Percentiles rank a stretch among this genome's conserved stretches.
These are phyloP conservation scores for Blastobotrys persicus DNA, from an alignment of 1,139 yeast genomes.

Conservation along the genomic window DNA sequence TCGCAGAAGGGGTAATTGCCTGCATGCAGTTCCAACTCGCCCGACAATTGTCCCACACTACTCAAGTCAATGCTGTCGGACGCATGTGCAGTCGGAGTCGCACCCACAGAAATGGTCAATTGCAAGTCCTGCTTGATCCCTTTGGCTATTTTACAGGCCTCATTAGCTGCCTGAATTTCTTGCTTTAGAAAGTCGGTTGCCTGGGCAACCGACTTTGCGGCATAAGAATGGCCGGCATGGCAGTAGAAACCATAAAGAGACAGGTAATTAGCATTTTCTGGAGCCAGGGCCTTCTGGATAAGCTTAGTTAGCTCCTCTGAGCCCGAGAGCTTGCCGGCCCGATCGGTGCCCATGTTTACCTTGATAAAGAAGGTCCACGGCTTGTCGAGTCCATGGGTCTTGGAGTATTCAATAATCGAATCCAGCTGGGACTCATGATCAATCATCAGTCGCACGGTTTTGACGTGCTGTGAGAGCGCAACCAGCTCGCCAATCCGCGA, in stretches of 20 bases:
- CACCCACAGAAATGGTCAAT: constrained; percentile 62
- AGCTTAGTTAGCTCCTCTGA: constrained; percentile 33
- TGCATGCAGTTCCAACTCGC: constrained; percentile 65
- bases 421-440: constrained; percentile 60
- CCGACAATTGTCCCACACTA: constrained; percentile 35
- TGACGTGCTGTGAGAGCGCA: constrained; percentile 36
- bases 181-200: constrained; percentile 51
- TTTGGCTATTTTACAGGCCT: constrained; percentile 47
- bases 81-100: constrained; percentile 79
- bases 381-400: constrained; percentile 31
- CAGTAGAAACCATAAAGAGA: constrained; percentile 65
- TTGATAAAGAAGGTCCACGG: constrained; percentile 49
- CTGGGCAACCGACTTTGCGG: constrained; percentile 45
- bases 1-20: constrained; percentile 76
- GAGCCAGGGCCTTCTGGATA: constrained; percentile 28
- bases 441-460: constrained; percentile 49
- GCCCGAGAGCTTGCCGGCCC: constrained; percentile 45
- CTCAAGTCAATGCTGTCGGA: constrained; percentile 39
- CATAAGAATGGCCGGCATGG: constrained; percentile 77
- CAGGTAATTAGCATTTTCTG: constrained; percentile 17
- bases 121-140: constrained; percentile 29
- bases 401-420: constrained; percentile 43
- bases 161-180: constrained; percentile 56
- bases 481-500: constrained; percentile 51
- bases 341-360: constrained; percentile 47